Percentiles rank a stretch among this genome's conserved stretches.
Conservation (phyloP, 2,329 filamentous ascomycete genomes). For the Alternaria solani region DNA sequence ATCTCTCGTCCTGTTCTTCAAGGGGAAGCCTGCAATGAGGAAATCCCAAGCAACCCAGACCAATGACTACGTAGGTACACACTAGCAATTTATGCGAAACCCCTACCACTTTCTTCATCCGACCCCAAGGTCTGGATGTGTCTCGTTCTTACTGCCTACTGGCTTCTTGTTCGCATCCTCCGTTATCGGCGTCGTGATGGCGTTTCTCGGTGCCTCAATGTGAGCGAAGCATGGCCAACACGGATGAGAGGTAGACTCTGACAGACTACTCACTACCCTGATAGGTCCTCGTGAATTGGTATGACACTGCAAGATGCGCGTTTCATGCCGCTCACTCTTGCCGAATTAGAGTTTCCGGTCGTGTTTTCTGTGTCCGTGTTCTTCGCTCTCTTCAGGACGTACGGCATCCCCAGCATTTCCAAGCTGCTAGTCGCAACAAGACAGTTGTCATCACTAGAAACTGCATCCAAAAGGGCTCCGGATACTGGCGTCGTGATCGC, state of each 20-base stretch:
- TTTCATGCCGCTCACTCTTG: not conserved
- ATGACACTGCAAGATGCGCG: slow-evolving; percentile 1
- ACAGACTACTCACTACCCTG: not conserved
- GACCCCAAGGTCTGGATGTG: no score
- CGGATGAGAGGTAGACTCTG: not conserved
- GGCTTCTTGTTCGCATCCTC: not conserved
- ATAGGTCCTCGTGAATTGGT: not conserved
- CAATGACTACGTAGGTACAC: no score
- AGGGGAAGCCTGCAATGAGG: no score
- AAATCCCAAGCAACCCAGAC: no score
- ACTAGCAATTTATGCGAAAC: no score
- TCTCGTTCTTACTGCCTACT: not conserved
- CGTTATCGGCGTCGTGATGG: not conserved
- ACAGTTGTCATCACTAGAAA: slow-evolving; percentile 25
- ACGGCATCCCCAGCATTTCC: slow-evolving; percentile 50
- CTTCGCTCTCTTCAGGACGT: slow-evolving; percentile 35
- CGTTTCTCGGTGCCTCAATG: not conserved
- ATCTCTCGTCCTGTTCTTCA: no score
- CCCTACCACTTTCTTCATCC: no score
- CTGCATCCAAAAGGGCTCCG: slow-evolving; percentile 32
- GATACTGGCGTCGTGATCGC: slow-evolving; percentile 46
- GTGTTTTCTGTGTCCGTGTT: not conserved
- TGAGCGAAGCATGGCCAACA: not conserved
- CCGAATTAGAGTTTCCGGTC: not conserved
- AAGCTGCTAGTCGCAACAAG: slow-evolving; percentile 46